Base-by-base conservation (phyloP, 805 yeast species). In the Cyberlindnera japonica region DNA sequence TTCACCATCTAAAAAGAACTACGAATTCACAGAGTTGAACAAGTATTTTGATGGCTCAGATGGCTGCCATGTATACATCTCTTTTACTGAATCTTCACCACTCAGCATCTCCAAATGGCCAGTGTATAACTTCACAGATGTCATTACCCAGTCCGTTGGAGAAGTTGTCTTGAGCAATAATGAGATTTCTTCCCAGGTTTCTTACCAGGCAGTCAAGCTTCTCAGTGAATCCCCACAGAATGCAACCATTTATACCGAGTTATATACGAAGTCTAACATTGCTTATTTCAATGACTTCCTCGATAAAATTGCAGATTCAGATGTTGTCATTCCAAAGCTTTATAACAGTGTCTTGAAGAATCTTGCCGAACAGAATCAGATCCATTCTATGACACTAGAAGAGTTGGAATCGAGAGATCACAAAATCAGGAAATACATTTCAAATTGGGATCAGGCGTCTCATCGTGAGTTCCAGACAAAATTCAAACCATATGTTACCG, bases 31-130 rank as follows among this genome's bases (percentile, higher is more conserved):
- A 9, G 64, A 62, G 32, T 19, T 58, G 14, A 42, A 45, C 11
- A 17, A 43, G 9, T 20, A 16, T 1, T 16, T 35, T 2, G 35
- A 30, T n/a, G 42, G 25, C 4, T 35, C 35, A 3, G 63, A 61
- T 37, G 56, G 55, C 7, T 59, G 64, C 40, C 65, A 61, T 38
- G 37, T 59, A 9, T 63, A 61, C 43, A 30, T 63, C 6, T 38
- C 51, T 2, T 54, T 54, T 29, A 20, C 40, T 5, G 43, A 43
- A n/a, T 36, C 47, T 6, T 31, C 46, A n/a, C 41, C 50, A 14
- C 14, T 33, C 3, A 25, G 23, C 12, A 35, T 41, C 18, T 33
- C 41, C 19, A 44, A 43, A 19, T 54, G 53, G 55, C 56, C 54
- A 14, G 50, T 48, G 9, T 51, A 48, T 33, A 34, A 40, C 6